Evolutionary conservation across 768 basidiomycete species (phyloP).

Genomic region (Termitomyces sp.): DNA sequence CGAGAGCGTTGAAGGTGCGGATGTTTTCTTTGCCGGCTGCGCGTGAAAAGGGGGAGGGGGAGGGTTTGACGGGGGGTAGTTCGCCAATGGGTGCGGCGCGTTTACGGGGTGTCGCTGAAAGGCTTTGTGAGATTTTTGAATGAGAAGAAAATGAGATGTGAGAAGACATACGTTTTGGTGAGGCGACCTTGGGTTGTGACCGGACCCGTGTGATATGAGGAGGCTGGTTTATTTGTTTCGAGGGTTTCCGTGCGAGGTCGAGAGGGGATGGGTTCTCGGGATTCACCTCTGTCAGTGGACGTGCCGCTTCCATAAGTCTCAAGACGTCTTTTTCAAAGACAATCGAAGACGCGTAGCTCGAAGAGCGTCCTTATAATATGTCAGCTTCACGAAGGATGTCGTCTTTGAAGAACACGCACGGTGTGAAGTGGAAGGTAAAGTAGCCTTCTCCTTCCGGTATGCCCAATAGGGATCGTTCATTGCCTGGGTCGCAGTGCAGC

Average conservation of each 20-base stretch:
- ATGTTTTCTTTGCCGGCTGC: constrained; percentile 39
- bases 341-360: constrained; percentile 43
- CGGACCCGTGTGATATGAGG: constrained; percentile 27
- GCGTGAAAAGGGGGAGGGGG: constrained; percentile 36
- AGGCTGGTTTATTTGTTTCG: constrained; percentile 7
- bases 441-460: constrained; percentile 16
- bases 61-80: constrained; percentile 52
- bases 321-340: constrained; percentile 48
- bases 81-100: constrained; percentile 32
- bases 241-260: constrained; percentile 4
- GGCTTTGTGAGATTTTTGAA: not conserved
- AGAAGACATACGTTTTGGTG: constrained; percentile 30
- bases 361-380: constrained; percentile 35
- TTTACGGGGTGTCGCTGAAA: constrained; percentile 32
- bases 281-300: constrained; percentile 27
- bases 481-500: constrained; percentile 65
- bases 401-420: constrained; percentile 28
- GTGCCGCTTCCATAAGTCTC: constrained; percentile 32
- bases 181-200: constrained; percentile 41
- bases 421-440: constrained; percentile 26
- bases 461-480: constrained; percentile 70
- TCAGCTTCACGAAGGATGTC: not conserved
- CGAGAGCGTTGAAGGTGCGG: constrained; percentile 22
- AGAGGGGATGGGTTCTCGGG: constrained; percentile 31
- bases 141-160: not conserved